These are phyloP conservation scores for Carpinus viminea DNA, from an alignment of 306 rosid species.

Conservation along the genomic window DNA sequence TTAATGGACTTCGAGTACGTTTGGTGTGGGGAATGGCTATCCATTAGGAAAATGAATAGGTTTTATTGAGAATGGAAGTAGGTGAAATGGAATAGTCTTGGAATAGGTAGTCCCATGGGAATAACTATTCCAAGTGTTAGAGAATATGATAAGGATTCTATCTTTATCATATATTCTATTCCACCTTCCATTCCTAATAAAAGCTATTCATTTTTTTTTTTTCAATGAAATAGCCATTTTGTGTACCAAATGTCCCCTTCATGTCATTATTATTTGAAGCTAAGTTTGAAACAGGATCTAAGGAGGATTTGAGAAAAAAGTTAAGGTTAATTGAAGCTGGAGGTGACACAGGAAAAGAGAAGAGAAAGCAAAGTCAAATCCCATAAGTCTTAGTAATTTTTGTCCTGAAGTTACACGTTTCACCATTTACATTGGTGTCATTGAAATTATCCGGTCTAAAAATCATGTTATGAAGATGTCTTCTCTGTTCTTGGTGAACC, in stretches of 20 bases:
- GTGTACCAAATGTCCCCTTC: neutral
- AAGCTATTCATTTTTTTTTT: no score
- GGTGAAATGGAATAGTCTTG: no score
- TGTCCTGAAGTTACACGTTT: neutral
- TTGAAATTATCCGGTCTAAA: neutral
- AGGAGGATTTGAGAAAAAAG: neutral
- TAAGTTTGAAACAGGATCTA: neutral
- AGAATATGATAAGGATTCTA: no score
- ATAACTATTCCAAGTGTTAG: no score
- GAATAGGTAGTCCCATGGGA: no score
- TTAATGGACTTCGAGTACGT: neutral
- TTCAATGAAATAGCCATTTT: no score
- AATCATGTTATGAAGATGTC: neutral
- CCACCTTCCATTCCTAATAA: no score
- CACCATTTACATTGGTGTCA: neutral
- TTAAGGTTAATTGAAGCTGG: neutral
- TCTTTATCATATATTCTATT: no score
- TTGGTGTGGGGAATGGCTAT: no score
- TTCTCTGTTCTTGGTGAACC: neutral
- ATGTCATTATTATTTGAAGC: neutral
- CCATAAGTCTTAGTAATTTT: neutral
- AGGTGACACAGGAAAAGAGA: neutral
- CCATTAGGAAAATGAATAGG: no score
- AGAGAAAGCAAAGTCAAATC: neutral
- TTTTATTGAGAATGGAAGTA: no score